Conservation (phyloP, 2,329 filamentous ascomycete species). For the Amesomyces nigricolor region DNA sequence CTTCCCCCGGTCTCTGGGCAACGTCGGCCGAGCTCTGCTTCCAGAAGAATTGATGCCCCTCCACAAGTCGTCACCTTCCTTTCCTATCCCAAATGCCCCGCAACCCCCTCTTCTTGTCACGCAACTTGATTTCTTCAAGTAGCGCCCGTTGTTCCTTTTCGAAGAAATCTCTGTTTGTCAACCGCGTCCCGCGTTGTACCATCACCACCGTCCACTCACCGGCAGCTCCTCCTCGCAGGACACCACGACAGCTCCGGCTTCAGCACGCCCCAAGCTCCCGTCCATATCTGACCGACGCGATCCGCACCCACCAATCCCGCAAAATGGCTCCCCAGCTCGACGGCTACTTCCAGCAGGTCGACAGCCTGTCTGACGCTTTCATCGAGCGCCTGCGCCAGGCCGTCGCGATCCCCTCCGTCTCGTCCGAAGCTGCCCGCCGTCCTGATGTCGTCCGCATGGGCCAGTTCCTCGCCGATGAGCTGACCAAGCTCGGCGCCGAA, state of each 20-base stretch:
- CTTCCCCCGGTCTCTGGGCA: background rate
- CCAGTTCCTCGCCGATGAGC: constrained; percentile 77
- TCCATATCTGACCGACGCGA: constrained; percentile 48
- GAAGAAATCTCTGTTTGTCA: background rate
- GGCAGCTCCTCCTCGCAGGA: background rate
- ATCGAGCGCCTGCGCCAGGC: constrained; percentile 87
- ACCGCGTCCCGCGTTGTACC: constrained; percentile 9
- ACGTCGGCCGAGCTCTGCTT: background rate
- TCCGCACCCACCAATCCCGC: constrained; percentile 55
- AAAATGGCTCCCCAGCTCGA: constrained; percentile 90
- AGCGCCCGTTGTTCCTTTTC: constrained; percentile 9
- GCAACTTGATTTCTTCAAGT: constrained; percentile 16
- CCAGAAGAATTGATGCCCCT: constrained; percentile 6
- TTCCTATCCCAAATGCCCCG: constrained; percentile 39
- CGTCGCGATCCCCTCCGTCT: constrained; percentile 94
- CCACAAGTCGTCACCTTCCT: constrained; percentile 1
- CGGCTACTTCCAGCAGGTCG: constrained; percentile 88
- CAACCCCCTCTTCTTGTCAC: constrained; percentile 34
- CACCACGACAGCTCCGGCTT: background rate
- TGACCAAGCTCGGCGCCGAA: constrained; percentile 75
- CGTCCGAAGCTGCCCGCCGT: constrained; percentile 80
- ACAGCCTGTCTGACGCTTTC: constrained; percentile 70
- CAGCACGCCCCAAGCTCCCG: constrained; percentile 26
- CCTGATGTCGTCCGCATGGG: constrained; percentile 96
- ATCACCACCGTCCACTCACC: constrained; percentile 10